These are phyloP conservation scores for Saccharomyces eubayanus DNA, from an alignment of 805 yeast genomes.

Conservation along the genomic window DNA sequence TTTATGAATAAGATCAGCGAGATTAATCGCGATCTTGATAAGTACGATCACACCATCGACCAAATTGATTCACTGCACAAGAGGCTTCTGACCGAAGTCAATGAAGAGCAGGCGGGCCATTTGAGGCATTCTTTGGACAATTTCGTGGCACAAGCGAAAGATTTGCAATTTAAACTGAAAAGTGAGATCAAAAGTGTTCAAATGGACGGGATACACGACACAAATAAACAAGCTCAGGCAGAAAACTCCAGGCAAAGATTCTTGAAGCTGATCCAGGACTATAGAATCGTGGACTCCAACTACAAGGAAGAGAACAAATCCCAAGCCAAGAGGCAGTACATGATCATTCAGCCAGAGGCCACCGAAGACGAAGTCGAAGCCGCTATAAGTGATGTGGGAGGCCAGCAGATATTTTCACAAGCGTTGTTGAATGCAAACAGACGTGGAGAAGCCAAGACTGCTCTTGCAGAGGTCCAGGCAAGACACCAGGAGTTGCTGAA, in stretches of 20 bases:
- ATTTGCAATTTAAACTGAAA: slow-evolving; percentile 69
- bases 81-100: slow-evolving; percentile 63
- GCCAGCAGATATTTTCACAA: slow-evolving; percentile 89
- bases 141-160: slow-evolving; percentile 67
- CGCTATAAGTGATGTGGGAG: slow-evolving; percentile 76
- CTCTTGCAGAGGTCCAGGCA: slow-evolving; percentile 88
- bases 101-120: slow-evolving; percentile 59
- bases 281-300: slow-evolving; percentile 76
- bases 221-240: slow-evolving; percentile 82
- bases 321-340: slow-evolving; percentile 89
- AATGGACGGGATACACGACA: slow-evolving; percentile 58
- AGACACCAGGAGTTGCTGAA: slow-evolving; percentile 92
- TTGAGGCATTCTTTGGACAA: slow-evolving; percentile 70
- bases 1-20: slow-evolving; percentile 64
- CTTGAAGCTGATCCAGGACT: slow-evolving; percentile 76
- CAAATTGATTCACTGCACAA: slow-evolving; percentile 63
- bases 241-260: slow-evolving; percentile 81
- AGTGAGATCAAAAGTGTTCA: slow-evolving; percentile 69
- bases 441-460: slow-evolving; percentile 92
- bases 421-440: slow-evolving; percentile 81
- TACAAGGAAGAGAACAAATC: slow-evolving; percentile 76
- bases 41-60: slow-evolving; percentile 61
- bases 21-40: slow-evolving; percentile 60
- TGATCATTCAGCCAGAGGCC: slow-evolving; percentile 80
- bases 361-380: slow-evolving; percentile 75